Percentiles rank a stretch among this genome's conserved stretches.
Conservation (phyloP, 176 grass and related monocot genomes). For the Triticum timopheevii region DNA sequence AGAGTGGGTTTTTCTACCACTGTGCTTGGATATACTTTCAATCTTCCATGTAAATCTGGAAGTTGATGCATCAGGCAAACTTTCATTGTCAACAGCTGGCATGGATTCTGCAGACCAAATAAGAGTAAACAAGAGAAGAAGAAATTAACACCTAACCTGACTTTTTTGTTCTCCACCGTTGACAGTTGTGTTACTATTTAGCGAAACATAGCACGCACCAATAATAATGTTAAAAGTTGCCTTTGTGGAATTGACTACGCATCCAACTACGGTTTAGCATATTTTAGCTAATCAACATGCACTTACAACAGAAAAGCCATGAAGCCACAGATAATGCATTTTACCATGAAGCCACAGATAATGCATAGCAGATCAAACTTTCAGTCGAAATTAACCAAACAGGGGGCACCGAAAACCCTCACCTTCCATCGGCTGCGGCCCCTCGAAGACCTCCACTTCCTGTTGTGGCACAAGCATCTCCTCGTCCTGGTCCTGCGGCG, state of each 20-base stretch:
- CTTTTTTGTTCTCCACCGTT: background rate
- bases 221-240: background rate
- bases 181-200: background rate
- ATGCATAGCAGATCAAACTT: background rate
- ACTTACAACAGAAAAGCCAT: background rate
- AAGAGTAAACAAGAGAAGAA: slow-evolving; percentile 8
- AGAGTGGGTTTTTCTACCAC: slow-evolving; percentile 48
- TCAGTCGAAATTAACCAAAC: background rate
- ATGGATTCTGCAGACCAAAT: slow-evolving; percentile 37
- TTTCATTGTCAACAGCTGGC: slow-evolving; percentile 37
- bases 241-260: background rate
- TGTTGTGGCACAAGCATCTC: slow-evolving; percentile 61
- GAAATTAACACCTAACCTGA: background rate
- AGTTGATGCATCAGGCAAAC: slow-evolving; percentile 47
- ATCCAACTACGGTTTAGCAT: background rate
- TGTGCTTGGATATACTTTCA: slow-evolving; percentile 39
- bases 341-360: background rate
- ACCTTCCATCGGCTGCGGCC: slow-evolving; percentile 68
- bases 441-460: slow-evolving; percentile 43
- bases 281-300: background rate
- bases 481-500: slow-evolving; percentile 47
- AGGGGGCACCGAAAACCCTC: background rate
- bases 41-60: slow-evolving; percentile 67
- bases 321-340: background rate
- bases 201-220: background rate